Percentiles rank a stretch among this genome's conserved stretches.
These are phyloP conservation scores for Protostelium mycophagum DNA, from an alignment of 78 protist genomes.

Conservation along the genomic window DNA sequence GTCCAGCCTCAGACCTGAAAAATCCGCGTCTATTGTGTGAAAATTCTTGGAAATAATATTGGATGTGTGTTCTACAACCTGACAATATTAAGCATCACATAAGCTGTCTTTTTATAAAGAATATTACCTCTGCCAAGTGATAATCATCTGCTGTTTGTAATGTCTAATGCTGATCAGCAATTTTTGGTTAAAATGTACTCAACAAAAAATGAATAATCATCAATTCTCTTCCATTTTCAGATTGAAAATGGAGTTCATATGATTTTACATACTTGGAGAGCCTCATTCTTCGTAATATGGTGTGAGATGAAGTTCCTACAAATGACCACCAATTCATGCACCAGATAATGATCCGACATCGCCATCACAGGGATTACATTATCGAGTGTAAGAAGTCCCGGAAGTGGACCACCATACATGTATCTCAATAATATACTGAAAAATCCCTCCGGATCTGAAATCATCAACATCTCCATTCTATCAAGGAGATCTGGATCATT, in stretches of 20 bases:
- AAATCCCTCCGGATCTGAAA: background rate
- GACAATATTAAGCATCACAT: too few species aligned
- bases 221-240: background rate
- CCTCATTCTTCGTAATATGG: conserved; percentile 41
- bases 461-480: background rate
- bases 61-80: conserved; percentile 28
- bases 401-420: conserved; percentile 50
- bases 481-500: background rate
- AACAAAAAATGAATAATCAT: too few species aligned
- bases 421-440: conserved; percentile 15
- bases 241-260: background rate
- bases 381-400: conserved; percentile 24
- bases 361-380: conserved; percentile 55
- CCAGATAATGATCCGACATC: conserved; percentile 57
- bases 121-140: conserved; percentile 28
- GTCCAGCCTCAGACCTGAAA: conserved; percentile 15
- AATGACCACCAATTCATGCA: conserved; percentile 15
- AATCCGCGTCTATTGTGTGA: conserved; percentile 25
- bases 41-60: conserved; percentile 49
- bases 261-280: conserved; percentile 20
- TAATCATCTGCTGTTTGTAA: conserved; percentile 7
- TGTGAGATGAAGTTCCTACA: conserved; percentile 14
- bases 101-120: too few species aligned
- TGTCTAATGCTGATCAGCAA: too few species aligned
- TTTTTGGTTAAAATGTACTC: too few species aligned